These are phyloP conservation scores for Trifolium dubium DNA, from an alignment of 306 rosid species.

Conservation along the genomic window DNA sequence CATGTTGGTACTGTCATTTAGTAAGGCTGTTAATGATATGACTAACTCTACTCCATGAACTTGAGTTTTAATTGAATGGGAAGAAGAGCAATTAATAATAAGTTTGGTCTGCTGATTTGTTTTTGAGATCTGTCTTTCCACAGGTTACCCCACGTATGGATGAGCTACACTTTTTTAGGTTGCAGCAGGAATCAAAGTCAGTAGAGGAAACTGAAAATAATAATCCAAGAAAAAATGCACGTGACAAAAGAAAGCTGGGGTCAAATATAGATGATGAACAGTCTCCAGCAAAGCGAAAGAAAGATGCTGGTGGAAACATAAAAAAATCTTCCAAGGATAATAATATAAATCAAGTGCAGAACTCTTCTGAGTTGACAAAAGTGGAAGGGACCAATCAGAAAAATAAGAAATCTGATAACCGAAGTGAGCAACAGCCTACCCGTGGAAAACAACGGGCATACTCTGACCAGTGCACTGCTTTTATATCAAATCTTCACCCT, in stretches of 20 bases:
- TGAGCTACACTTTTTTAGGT: slow-evolving; percentile 69
- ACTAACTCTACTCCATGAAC: slow-evolving; percentile 6
- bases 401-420: slow-evolving; percentile 47
- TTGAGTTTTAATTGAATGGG: slow-evolving; percentile 9
- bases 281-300: slow-evolving; percentile 67
- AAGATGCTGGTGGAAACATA: slow-evolving; percentile 53
- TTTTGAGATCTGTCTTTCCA: slow-evolving; percentile 31
- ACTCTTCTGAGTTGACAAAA: slow-evolving; percentile 42
- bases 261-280: slow-evolving; percentile 54
- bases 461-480: slow-evolving; percentile 86
- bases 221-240: slow-evolving; percentile 55
- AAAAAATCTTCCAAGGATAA: slow-evolving; percentile 58
- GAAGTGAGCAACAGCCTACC: slow-evolving; percentile 50
- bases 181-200: slow-evolving; percentile 68
- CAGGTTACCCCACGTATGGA: slow-evolving; percentile 81
- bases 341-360: slow-evolving; percentile 50
- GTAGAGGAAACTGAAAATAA: slow-evolving; percentile 61
- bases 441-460: slow-evolving; percentile 57
- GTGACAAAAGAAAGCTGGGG: slow-evolving; percentile 74
- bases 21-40: slow-evolving; percentile 20
- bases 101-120: slow-evolving; percentile 23
- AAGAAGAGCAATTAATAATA: background rate
- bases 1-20: slow-evolving; percentile 8
- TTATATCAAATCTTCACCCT: slow-evolving; percentile 69
- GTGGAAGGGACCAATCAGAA: slow-evolving; percentile 49